phyloP scores from a whole-genome alignment of 805 yeast species.

The Metschnikowia arizonensis region DNA sequence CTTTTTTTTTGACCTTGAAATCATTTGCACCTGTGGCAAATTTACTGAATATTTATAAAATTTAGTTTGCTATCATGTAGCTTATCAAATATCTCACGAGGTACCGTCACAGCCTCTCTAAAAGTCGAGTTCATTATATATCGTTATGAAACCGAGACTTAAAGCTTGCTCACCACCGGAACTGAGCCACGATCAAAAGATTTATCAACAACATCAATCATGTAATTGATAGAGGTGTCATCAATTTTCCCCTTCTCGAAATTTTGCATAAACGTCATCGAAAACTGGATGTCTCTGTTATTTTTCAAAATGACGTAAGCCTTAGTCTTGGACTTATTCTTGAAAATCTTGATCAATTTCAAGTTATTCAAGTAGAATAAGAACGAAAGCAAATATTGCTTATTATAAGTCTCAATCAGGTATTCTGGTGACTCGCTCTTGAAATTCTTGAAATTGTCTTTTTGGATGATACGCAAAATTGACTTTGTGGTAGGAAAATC shows the following conservation, averaged over 20 bases:
- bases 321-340: slow-evolving; percentile 39
- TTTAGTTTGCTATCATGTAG: not conserved
- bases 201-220: slow-evolving; percentile 35
- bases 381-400: slow-evolving; percentile 39
- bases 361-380: slow-evolving; percentile 37
- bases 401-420: slow-evolving; percentile 35
- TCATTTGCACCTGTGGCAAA: not conserved
- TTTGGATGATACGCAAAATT: slow-evolving; percentile 16
- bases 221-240: slow-evolving; percentile 24
- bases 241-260: slow-evolving; percentile 17
- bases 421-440: slow-evolving; percentile 16
- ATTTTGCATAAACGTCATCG: slow-evolving; percentile 22
- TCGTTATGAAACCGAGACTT: not conserved
- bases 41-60: not conserved
- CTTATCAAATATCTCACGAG: not conserved
- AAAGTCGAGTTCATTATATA: not conserved
- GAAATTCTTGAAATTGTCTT: slow-evolving; percentile 14
- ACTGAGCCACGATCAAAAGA: slow-evolving; percentile 15
- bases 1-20: not conserved
- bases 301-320: slow-evolving; percentile 36
- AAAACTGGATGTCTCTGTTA: slow-evolving; percentile 25
- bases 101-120: too few species aligned
- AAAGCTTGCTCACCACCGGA: slow-evolving; percentile 1
- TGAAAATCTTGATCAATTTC: slow-evolving; percentile 32
- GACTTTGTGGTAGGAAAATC: slow-evolving; percentile 20